phyloP scores from a whole-genome alignment of 495 filamentous ascomycete species.

The Podospora anserina region DNA sequence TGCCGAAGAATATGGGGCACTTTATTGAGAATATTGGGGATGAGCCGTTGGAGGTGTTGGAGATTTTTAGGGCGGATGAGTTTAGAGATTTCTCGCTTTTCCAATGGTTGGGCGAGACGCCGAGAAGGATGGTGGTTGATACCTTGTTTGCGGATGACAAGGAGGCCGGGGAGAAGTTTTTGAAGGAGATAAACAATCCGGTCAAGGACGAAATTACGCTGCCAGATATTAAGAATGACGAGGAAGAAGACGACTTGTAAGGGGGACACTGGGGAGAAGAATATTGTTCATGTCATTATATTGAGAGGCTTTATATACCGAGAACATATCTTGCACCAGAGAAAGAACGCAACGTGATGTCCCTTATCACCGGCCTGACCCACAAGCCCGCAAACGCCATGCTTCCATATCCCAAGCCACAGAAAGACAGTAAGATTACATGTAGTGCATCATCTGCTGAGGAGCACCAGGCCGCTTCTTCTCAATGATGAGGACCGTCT shows the following conservation, averaged over 20 bases:
- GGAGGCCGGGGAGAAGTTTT: conserved; percentile 53
- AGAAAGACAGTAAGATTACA: conserved; percentile 14
- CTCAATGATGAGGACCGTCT: conserved; percentile 32
- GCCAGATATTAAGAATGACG: conserved; percentile 5
- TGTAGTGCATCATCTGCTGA: conserved; percentile 27
- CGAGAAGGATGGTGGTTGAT: conserved; percentile 57
- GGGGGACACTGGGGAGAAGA: not conserved
- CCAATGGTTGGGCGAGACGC: conserved; percentile 68
- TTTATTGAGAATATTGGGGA: conserved; percentile 62
- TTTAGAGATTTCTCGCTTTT: conserved; percentile 63
- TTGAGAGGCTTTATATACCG: not conserved
- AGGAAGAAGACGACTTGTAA: conserved; percentile 11
- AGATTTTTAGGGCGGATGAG: conserved; percentile 56
- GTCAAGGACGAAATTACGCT: conserved; percentile 45
- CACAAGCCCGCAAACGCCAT: not conserved
- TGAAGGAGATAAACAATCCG: conserved; percentile 52
- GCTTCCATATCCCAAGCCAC: not conserved
- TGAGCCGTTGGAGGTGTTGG: conserved; percentile 58
- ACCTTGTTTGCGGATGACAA: conserved; percentile 56
- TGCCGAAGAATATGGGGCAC: conserved; percentile 60
- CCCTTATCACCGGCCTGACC: not conserved
- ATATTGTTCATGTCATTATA: not conserved
- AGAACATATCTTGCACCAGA: not conserved
- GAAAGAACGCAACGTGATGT: not conserved
- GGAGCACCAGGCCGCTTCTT: conserved; percentile 32